Percentiles rank a stretch among this genome's conserved stretches.
Evolutionary conservation across 225 moss, liverwort and hornwort species (phyloP).

Genomic region (Takakia lepidozioides): DNA sequence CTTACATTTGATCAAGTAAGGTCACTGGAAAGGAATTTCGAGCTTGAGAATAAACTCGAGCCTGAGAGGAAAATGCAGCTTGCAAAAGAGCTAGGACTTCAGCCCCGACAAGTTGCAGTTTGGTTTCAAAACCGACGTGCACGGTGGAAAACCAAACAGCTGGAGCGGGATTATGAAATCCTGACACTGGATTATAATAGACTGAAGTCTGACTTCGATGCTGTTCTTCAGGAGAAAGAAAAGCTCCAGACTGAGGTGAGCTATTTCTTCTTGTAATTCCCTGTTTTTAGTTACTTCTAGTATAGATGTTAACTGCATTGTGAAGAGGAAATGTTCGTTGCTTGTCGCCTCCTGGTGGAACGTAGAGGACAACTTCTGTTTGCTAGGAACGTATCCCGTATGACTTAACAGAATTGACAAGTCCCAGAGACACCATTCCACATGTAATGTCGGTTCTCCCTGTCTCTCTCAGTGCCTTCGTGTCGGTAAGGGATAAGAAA

Average conservation of each 20-base stretch:
- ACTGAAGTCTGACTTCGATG: conserved; percentile 59
- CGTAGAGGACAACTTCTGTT: no score
- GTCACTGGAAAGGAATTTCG: conserved; percentile 84
- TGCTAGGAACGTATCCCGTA: no score
- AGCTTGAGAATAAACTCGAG: conserved; percentile 86
- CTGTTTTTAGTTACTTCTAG: no score
- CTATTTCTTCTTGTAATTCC: no score
- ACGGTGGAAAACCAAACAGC: conserved; percentile 88
- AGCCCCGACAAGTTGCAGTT: conserved; percentile 94
- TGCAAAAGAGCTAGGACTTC: conserved; percentile 78
- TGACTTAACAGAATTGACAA: no score
- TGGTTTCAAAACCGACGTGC: conserved; percentile 99
- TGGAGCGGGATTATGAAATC: conserved; percentile 85
- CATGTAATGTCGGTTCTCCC: no score
- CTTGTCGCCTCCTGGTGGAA: no score
- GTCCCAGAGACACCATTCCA: no score
- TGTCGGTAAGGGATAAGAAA: background rate
- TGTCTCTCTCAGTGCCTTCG: no score
- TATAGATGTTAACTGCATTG: no score
- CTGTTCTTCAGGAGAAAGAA: conserved; percentile 50
- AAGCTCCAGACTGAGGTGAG: conserved; percentile 54
- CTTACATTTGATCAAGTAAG: conserved; percentile 85
- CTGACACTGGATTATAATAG: conserved; percentile 70
- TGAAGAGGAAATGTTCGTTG: no score
- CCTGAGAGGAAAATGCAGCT: conserved; percentile 96